Evolutionary conservation across 164 flowering plant species (phyloP), one percentile per base, ranked within the genome.

Genomic region (Chimonanthus praecox): DNA sequence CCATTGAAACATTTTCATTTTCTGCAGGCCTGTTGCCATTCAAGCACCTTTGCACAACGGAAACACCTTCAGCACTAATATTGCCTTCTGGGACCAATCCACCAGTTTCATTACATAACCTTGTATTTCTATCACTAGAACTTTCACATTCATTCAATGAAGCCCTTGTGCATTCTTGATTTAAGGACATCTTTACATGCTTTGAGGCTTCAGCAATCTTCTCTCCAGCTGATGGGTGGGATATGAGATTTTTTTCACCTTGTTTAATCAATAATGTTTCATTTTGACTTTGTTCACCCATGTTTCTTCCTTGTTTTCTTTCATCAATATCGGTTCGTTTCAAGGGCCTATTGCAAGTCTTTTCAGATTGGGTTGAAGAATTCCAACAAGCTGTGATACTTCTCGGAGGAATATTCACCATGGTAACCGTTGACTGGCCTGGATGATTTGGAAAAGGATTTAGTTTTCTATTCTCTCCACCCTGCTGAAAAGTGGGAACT

Each of bases 401-500:
- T 66, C 70, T 75, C 21, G 15, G 68, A 9, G 58, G 20, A 60
- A 43, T 72, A 47, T 68, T 71, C 47, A 48, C 69, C 33, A 62
- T 43, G 7, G 65, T 72, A 6, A 51, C 67, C n/a, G 68, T 72
- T 47, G 78, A 68, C 58, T 18, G 70, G 45, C 73, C 74, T 61
- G 79, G 49, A 75, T 65, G 47, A 46, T 64, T 21, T 43, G 79
- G 76, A 64, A 73, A 47, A 48, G 81, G 76, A 67, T 75, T 58
- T 44, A 69, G 18, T 69, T 71, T 82, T 76, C 76, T 86, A 63
- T 49, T 71, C 49, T 82, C 81, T 15, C 49, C 47, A 71, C 69
- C 58, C 49, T 64, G 78, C 21, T 72, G 68, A 44, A 79, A 88
- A 7, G 84, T 78, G 66, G 98, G 93, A 69, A 93, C 98, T 33